Percentiles rank a stretch among this genome's conserved stretches.
Conservation (phyloP, 257 asterid species). For the Solanum peruvianum region DNA sequence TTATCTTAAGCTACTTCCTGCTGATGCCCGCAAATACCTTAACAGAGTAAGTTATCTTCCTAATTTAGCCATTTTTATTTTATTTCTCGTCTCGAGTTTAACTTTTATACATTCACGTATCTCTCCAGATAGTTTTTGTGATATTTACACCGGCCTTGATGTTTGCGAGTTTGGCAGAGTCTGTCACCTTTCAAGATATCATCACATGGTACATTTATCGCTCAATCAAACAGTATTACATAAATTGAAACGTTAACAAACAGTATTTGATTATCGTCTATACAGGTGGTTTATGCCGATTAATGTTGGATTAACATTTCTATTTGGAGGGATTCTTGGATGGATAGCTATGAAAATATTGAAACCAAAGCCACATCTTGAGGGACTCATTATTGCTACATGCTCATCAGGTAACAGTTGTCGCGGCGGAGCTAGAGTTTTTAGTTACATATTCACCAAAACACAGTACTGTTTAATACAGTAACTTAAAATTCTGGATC, state of each 20-base stretch:
- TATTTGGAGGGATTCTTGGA: slow-evolving; percentile 65
- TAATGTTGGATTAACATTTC: slow-evolving; percentile 62
- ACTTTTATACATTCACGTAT: not conserved
- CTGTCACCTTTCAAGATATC: slow-evolving; percentile 54
- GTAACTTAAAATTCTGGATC: not conserved
- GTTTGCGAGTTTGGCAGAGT: slow-evolving; percentile 54
- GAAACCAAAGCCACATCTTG: slow-evolving; percentile 55
- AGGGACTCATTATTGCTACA: slow-evolving; percentile 54
- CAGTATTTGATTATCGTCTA: not conserved
- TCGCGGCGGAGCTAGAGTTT: not conserved
- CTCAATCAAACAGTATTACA: not conserved
- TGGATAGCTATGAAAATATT: slow-evolving; percentile 71
- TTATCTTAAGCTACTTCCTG: slow-evolving; percentile 49
- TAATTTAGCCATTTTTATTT: not conserved
- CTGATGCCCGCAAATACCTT: slow-evolving; percentile 48
- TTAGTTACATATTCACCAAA: not conserved
- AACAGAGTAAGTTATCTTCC: slow-evolving; percentile 32
- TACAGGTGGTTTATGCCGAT: slow-evolving; percentile 95
- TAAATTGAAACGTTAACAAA: not conserved
- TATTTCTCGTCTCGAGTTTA: not conserved
- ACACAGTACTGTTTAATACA: not conserved
- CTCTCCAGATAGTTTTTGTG: slow-evolving; percentile 58
- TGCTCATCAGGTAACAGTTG: slow-evolving; percentile 55
- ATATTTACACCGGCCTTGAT: slow-evolving; percentile 60
- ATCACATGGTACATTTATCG: slow-evolving; percentile 38